Evolutionary conservation across 768 basidiomycete species (phyloP), one percentile per base, ranked within the genome.

Genomic region (Boletus vermiculosoides): DNA sequence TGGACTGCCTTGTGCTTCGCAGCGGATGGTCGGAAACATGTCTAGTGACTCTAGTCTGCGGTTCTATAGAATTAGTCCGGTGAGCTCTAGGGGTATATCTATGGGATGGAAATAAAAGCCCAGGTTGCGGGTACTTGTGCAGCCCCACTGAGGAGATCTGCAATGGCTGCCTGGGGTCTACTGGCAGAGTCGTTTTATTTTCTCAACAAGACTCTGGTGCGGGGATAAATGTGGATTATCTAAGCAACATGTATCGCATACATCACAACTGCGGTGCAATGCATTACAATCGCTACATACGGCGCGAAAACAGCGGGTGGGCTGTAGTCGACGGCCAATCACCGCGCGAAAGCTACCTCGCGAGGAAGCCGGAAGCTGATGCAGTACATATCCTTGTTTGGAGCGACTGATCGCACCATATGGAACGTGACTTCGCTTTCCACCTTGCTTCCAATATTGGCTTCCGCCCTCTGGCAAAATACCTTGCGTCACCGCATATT

Each of bases 321-420:
- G 22, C 18, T 16, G 23, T 9, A 52, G 16, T 7, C 44, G 2
- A 36, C 34, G 22, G 18, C 49, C 39, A 39, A 56, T 66, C 51
- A 66, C 23, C 52, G 47, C 18, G 50, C 68, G 50, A 71, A 76
- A 5, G 79, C 80, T 10, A 77, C 76, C 37, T 66, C 71, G 45
- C 68, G 69, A 20, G 87, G 86, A 10, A 92, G 76, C 60, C 83
- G 72, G 79, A 99, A 98, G 71, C 89, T 89, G 53, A 99, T 83
- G 72, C 96, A 95, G 72, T 95, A 98, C 96, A 98, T 98, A 66
- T 94, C 88, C 74, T 99, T 98, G 73, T 85, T 90, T 8, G 96
- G 96, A 1, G 97, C 94, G 11, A 98, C 97, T 11, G 89, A 88
- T 54, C 97, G 86, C 48, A 99, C 95, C 61, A 86, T 80, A 65